These are phyloP conservation scores for Blastocystis sp. DNA, from an alignment of 352 stramenopile species.

Conservation along the genomic window DNA sequence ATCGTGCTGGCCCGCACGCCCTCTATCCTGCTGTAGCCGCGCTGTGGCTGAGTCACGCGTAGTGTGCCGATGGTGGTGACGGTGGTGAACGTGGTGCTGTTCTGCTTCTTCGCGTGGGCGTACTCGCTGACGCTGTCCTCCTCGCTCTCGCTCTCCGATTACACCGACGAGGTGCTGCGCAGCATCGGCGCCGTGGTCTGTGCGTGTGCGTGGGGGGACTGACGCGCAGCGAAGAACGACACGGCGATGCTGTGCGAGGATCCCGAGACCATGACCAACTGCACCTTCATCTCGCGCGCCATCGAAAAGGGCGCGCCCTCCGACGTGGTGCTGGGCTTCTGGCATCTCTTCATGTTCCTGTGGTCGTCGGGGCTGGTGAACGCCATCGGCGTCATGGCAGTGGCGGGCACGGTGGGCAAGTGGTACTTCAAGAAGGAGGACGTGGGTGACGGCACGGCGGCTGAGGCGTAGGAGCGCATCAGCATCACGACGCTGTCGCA, in stretches of 20 bases:
- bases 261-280: conserved; percentile 79
- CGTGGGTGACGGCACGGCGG: conserved; percentile 73
- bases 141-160: conserved; percentile 76
- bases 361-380: conserved; percentile 93
- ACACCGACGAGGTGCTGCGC: conserved; percentile 72
- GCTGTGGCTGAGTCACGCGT: conserved; percentile 70
- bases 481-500: conserved; percentile 74
- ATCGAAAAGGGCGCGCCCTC: conserved; percentile 72
- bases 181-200: conserved; percentile 68
- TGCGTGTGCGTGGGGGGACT: neutral
- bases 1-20: conserved; percentile 76
- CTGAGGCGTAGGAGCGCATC: conserved; percentile 77
- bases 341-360: conserved; percentile 88
- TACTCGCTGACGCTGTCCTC: conserved; percentile 78
- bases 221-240: conserved; percentile 69
- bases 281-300: conserved; percentile 80
- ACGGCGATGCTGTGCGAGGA: conserved; percentile 73
- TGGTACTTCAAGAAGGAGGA: conserved; percentile 87
- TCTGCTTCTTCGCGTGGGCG: conserved; percentile 78
- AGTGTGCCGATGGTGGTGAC: conserved; percentile 74
- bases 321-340: conserved; percentile 72
- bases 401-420: conserved; percentile 83
- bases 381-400: conserved; percentile 87
- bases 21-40: conserved; percentile 77
- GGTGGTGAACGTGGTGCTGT: conserved; percentile 76